A percentile compares a stretch with the other conserved stretches of the same genome.
Evolutionary conservation across 2,329 filamentous ascomycete genomes (phyloP).

Genomic region (Trichophyton benhamiae): DNA sequence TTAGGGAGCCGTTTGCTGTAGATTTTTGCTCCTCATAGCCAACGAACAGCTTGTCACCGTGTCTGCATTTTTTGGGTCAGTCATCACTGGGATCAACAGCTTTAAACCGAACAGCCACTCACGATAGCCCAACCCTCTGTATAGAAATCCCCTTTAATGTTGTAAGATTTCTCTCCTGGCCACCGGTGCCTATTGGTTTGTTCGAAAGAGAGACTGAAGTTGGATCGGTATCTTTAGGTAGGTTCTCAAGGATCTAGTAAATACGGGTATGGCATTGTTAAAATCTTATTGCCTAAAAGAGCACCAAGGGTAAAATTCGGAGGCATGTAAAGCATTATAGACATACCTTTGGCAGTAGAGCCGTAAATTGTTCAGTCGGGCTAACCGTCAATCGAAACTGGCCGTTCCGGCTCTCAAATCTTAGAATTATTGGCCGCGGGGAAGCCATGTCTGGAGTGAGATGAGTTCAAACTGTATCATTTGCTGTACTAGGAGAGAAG

Average conservation of each 20-base stretch:
- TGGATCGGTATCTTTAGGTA: conserved; percentile 45
- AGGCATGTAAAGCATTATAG: neutral
- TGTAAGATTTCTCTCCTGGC: conserved; percentile 43
- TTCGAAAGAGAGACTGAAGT: conserved; percentile 48
- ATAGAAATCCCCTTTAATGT: conserved; percentile 44
- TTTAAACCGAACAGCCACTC: conserved; percentile 15
- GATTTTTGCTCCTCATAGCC: conserved; percentile 54
- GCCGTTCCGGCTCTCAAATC: conserved; percentile 83
- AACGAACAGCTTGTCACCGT: conserved; percentile 85
- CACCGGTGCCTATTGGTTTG: conserved; percentile 44
- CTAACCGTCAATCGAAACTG: conserved; percentile 77
- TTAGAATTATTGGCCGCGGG: conserved; percentile 56
- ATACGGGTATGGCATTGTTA: neutral
- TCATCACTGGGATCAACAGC: neutral
- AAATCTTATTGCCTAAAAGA: neutral
- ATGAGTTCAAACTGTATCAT: neutral
- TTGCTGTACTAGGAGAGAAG: neutral
- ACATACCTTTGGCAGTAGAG: conserved; percentile 38
- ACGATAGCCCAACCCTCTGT: conserved; percentile 46
- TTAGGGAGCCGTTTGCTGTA: conserved; percentile 39
- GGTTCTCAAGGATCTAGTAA: conserved; percentile 44
- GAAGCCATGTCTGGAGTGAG: conserved; percentile 22
- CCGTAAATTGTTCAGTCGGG: conserved; percentile 57
- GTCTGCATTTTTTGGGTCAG: conserved; percentile 38
- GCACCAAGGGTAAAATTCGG: neutral